Percentiles rank a stretch among this genome's conserved stretches.
Evolutionary conservation across 352 stramenopile genomes (phyloP).

Genomic region (Blastocystis sp.): DNA sequence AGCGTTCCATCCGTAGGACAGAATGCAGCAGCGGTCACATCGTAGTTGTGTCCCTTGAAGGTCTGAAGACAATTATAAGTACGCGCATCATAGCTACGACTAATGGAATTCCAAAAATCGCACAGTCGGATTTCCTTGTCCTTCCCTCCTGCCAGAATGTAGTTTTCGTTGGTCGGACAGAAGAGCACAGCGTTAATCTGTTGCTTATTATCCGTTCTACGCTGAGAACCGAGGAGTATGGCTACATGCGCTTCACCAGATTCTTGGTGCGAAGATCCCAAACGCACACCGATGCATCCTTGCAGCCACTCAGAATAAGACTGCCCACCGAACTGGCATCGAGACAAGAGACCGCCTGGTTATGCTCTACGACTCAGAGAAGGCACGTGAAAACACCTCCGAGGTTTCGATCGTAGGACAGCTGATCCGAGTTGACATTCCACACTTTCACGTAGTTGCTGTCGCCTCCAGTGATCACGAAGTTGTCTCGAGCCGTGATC

Average conservation of each 20-base stretch:
- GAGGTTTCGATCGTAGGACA: background rate
- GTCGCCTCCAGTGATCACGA: conserved; percentile 43
- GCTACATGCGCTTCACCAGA: background rate
- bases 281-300: background rate
- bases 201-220: conserved; percentile 17
- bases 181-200: conserved; percentile 24
- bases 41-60: conserved; percentile 28
- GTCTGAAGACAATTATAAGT: background rate
- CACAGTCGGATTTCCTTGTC: conserved; percentile 6
- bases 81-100: background rate
- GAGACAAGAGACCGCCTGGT: background rate
- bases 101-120: background rate
- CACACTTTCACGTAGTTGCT: conserved; percentile 24
- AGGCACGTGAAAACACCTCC: background rate
- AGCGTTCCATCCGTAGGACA: background rate
- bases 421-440: background rate
- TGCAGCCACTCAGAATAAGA: conserved; percentile 13
- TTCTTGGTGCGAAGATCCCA: conserved; percentile 3
- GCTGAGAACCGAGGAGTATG: background rate
- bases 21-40: background rate
- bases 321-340: background rate
- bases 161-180: conserved; percentile 54
- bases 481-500: conserved; percentile 49
- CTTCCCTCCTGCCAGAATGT: background rate
- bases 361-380: background rate